Evolutionary conservation across 2,329 filamentous ascomycete genomes (phyloP), one percentile per base, ranked within the genome.

Genomic region (Cercospora zeae-maydis): DNA sequence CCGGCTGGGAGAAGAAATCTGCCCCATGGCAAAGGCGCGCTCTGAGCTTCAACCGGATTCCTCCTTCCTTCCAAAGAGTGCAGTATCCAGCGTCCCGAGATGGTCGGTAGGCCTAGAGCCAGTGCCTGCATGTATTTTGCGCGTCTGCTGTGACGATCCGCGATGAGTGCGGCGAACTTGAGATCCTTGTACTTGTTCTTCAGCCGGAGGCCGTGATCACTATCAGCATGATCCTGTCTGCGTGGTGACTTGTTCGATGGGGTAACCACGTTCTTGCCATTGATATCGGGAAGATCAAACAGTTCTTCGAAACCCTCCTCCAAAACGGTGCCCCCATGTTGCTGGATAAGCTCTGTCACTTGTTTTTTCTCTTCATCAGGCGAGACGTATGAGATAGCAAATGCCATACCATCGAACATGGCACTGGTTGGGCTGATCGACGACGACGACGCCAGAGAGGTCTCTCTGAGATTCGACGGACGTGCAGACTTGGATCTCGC

Each of bases 61-160:
- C 62, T 66, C 10, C 59, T 30, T 2, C 54, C n/a, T 13, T 69
- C 63, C 19, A 93, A 75, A 65, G 91, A 96, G 55, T 89, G 84
- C 27, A 85, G 82, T 53, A 96, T 80, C 93, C 95, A 99, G 59
- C 88, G 87, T 5, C 87, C 84, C 5, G 91, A 89, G 1, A 99
- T 81, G 71, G 93, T 96, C 0, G 95, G 95, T 0, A 99, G 78
- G 0, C 91, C 92, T 0, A 99, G 84, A 0, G 95, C 93, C 1
- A 99, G 84, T 0, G 95, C 95, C 77, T 98, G 93, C 82, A 98
- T 90, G 75, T 95, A 97, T 74, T 98, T 99, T 55, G 88, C 85
- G 66, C 92, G 92, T 52, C 93, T 87, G 6, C 90, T 95, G 74
- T 96, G 90, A 4, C 86, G 85, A 72, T 98, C 91, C 0, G 93